phyloP scores from a whole-genome alignment of 441 rosid genomes.

The Erodium chrysanthum region DNA sequence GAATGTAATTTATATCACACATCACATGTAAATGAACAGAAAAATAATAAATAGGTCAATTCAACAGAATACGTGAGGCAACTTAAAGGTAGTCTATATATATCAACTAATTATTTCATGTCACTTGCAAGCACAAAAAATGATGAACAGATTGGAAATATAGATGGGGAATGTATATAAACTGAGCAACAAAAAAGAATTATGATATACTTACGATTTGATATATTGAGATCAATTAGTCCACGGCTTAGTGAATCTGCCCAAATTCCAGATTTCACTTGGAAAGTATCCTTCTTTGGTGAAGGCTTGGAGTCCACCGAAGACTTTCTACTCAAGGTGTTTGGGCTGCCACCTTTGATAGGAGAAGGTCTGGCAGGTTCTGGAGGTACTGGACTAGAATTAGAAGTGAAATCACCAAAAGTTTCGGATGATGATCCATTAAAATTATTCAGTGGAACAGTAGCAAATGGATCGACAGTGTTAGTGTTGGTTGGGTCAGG shows the following conservation, averaged over 20 bases:
- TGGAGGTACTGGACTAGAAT: constrained; percentile 35
- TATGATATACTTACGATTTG: constrained; percentile 66
- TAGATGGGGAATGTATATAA: background rate
- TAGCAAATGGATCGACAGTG: constrained; percentile 71
- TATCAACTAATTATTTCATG: background rate
- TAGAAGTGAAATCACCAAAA: constrained; percentile 66
- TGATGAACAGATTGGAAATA: background rate
- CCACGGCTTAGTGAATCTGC: constrained; percentile 95
- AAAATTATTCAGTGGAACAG: constrained; percentile 65
- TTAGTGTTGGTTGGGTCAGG: constrained; percentile 23
- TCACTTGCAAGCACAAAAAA: background rate
- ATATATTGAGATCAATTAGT: constrained; percentile 85
- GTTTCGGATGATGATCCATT: constrained; percentile 47
- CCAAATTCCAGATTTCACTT: constrained; percentile 92
- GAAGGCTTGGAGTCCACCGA: constrained; percentile 32
- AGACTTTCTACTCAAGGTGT: constrained; percentile 30
- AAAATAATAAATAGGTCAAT: background rate
- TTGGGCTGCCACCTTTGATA: constrained; percentile 24
- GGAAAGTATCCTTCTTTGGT: constrained; percentile 54
- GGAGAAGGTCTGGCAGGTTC: constrained; percentile 33
- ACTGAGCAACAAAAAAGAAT: constrained; percentile 6
- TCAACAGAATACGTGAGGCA: background rate
- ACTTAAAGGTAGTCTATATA: background rate
- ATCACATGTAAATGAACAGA: background rate
- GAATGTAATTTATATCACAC: background rate